Evolutionary conservation across 2,329 filamentous ascomycete species (phyloP).

Genomic region (Mycosphaerella arachidis): DNA sequence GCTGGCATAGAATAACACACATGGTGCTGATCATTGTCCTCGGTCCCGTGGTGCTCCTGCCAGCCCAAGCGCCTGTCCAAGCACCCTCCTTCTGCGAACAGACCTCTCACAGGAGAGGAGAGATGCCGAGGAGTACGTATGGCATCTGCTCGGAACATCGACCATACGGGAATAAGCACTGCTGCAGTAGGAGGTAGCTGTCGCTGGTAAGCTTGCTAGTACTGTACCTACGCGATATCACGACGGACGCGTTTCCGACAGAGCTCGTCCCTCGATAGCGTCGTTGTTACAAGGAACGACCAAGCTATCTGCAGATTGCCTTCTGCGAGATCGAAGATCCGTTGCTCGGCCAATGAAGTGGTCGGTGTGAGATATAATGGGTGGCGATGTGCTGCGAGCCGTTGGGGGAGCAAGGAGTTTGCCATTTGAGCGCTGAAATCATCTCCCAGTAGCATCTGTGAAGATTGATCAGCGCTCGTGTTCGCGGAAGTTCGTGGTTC

Average conservation of each 20-base stretch:
- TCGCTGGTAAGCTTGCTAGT: not conserved
- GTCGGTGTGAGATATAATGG: not conserved
- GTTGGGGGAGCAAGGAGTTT: not conserved
- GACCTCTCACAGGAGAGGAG: not conserved
- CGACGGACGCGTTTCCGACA: not conserved
- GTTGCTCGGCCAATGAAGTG: not conserved
- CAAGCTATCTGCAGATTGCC: not conserved
- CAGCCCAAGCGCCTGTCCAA: not conserved
- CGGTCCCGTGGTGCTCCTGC: no score
- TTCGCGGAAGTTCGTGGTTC: not conserved
- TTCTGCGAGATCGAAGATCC: not conserved
- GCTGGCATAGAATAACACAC: no score
- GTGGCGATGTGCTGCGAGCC: not conserved
- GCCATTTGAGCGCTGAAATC: not conserved
- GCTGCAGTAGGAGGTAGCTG: not conserved
- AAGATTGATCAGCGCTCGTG: not conserved
- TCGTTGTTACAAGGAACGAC: no score
- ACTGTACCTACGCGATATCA: not conserved
- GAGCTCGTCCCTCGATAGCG: not conserved
- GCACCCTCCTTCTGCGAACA: not conserved
- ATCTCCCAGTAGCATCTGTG: not conserved
- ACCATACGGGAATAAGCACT: not conserved
- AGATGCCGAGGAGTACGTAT: not conserved
- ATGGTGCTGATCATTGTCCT: no score
- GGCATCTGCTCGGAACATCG: not conserved